Base-by-base conservation (phyloP, 1,284 basidiomycete genomes). In the Pterulicium gracile region DNA sequence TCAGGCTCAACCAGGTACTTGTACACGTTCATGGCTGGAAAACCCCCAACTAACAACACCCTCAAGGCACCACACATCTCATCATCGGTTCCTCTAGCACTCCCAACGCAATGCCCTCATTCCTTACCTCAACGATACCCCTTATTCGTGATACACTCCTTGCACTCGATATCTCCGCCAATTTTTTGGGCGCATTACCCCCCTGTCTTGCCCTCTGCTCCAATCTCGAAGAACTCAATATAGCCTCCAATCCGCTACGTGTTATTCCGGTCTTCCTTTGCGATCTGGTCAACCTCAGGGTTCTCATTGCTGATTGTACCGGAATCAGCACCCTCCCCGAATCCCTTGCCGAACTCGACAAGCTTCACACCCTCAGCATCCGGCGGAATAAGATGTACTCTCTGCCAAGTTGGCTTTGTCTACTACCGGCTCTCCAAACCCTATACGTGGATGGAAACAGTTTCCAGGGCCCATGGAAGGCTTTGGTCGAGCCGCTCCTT, bases 331-430 rank as follows among this genome's bases (percentile, higher is more conserved):
- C 77, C 4, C 67, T 98, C 7, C 89, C 89, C 47, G 67, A 77
- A 49, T 69, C 80, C 42, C 67, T 93, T 44, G 71, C 71, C 43
- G 69, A 78, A 46, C 69, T 92, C 15, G 77, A 81, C 56, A 78
- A 77, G 53, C 69, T 96, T 44, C 88, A 93, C 58, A 90, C 89
- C 3, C 74, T 97, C 49, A 92, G 89, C 58, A 70, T 95, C 43
- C 81, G 93, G 48, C 71, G 83, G 56, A 98, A 98, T 65, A 84
- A 85, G 58, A 72, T 98, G 57, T 75, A 88, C 54, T 77, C 83
- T n/a, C 72, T 98, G 22, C 95, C 95, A 2, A 81, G 86, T 51
- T 98, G 96, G 95, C 72, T 98, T 39, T 90, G 88, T 60, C 76
- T 88, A 24, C 72, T 98, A 23, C 73, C 79, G 15, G 77, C 78